These are phyloP conservation scores for Ophiostoma tasmaniense DNA, from an alignment of 2,329 filamentous ascomycete species.

Conservation along the genomic window DNA sequence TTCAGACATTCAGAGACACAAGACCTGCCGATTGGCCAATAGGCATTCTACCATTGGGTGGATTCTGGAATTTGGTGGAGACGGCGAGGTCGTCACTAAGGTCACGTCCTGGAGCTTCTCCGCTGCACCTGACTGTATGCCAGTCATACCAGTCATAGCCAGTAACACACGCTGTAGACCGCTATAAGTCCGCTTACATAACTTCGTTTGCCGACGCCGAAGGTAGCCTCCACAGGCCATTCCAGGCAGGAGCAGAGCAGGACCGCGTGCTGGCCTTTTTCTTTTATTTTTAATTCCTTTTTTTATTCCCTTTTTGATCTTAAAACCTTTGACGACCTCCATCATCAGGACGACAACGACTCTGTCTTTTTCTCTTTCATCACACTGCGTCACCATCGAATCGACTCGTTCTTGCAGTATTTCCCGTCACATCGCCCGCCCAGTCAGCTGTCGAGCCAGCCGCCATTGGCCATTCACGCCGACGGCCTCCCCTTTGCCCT, in stretches of 20 bases:
- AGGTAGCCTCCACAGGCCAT: background rate
- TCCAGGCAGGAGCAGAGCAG: background rate
- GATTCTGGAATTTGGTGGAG: too few relatives aligned
- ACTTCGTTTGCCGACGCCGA: background rate
- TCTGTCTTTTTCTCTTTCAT: background rate
- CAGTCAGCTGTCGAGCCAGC: background rate
- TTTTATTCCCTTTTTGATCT: background rate
- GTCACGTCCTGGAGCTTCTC: background rate
- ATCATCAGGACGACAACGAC: background rate
- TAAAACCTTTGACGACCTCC: conserved; percentile 7
- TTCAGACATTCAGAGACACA: background rate
- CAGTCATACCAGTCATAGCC: too few relatives aligned
- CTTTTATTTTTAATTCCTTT: background rate
- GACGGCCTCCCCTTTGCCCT: background rate
- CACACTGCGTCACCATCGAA: background rate
- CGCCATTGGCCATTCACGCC: background rate
- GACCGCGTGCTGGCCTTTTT: background rate
- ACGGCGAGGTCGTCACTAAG: too few relatives aligned
- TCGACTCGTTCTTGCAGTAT: background rate
- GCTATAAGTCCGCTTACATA: background rate
- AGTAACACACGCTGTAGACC: background rate
- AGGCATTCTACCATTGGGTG: conserved; percentile 3
- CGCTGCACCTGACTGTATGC: background rate
- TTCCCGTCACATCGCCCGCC: background rate
- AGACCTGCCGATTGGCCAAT: conserved; percentile 10